Base-by-base conservation (phyloP, 306 rosid species). In the Quercus engelmannii region DNA sequence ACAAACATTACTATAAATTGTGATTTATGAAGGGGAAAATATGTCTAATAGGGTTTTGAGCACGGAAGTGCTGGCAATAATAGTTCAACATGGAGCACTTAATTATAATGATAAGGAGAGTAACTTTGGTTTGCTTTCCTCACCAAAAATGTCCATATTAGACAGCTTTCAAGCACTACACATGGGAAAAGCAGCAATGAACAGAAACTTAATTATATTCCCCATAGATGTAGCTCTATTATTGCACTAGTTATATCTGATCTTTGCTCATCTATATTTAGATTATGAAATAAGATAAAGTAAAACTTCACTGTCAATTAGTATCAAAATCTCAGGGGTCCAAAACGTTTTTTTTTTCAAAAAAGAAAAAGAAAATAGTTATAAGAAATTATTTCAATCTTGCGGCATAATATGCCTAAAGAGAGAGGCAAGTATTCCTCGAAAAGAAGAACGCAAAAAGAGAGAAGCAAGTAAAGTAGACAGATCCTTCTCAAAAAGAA, bases 121-220 rank as follows among this genome's bases (percentile, higher is more conserved):
- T 31, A 51, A 75, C 70, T 75, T 83, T 69, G 56, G 77, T 23
- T 55, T 65, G 26, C 78, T 55, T 59, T 73, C 81, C 5, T 77
- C 69, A 54, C 69, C 30, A 30, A 64, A 63, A 54, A 55, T 75
- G 33, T 26, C 74, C 1, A 83, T 72, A 74, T 78, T 59, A 74
- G 74, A 79, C 69, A 82, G 56, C 71, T 19, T 56, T 75, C 76
- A 88, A 88, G 76, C 76, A 83, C 83, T 77, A 55, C 79, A 71
- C 85, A 76, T 79, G 85, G 71, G 61, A 77, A 81, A 41, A 84
- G 75, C 55, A 65, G 55, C 46, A 83, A 67, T 71, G 71, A 79
- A 80, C 77, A 80, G 62, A 59, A 69, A 79, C 41, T 33, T 33
- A 33, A 62, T 23, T 75, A 58, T 55, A 83, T 75, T 82, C 83